Evolutionary conservation across 2,329 filamentous ascomycete genomes (phyloP).

Genomic region (Colletotrichum euphorbiae): DNA sequence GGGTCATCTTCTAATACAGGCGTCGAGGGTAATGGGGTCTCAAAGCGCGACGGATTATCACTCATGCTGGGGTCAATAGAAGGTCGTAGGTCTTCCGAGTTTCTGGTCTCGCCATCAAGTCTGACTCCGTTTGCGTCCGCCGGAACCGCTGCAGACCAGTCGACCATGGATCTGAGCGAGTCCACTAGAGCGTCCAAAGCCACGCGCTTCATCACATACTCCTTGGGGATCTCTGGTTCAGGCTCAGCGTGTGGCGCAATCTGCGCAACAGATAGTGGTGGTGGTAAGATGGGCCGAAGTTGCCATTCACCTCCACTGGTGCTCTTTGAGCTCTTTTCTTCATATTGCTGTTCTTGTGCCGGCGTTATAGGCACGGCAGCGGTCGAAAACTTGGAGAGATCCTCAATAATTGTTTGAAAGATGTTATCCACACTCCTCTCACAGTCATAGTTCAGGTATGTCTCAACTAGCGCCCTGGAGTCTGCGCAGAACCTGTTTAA

Average conservation of each 20-base stretch:
- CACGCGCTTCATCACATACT: conserved; percentile 91
- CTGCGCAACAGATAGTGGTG: conserved; percentile 83
- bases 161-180: conserved; percentile 87
- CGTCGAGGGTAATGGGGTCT: conserved; percentile 73
- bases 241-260: conserved; percentile 70
- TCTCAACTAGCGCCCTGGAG: conserved; percentile 89
- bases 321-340: conserved; percentile 77
- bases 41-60: conserved; percentile 71
- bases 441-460: conserved; percentile 98
- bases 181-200: conserved; percentile 91
- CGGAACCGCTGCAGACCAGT: conserved; percentile 80
- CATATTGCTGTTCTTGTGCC: conserved; percentile 85
- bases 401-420: conserved; percentile 94
- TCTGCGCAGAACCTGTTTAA: conserved; percentile 87
- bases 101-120: conserved; percentile 50
- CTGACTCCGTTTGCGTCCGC: conserved; percentile 65
- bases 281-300: conserved; percentile 84
- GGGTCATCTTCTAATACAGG: conserved; percentile 88
- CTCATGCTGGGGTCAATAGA: conserved; percentile 77
- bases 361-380: conserved; percentile 80
- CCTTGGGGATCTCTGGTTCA: conserved; percentile 82
- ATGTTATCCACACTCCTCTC: conserved; percentile 96
- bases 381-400: conserved; percentile 88
- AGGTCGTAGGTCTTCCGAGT: conserved; percentile 58
- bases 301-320: conserved; percentile 82